Evolutionary conservation across 306 rosid species (phyloP), one percentile per base, ranked within the genome.

Genomic region (Castanopsis chinensis): DNA sequence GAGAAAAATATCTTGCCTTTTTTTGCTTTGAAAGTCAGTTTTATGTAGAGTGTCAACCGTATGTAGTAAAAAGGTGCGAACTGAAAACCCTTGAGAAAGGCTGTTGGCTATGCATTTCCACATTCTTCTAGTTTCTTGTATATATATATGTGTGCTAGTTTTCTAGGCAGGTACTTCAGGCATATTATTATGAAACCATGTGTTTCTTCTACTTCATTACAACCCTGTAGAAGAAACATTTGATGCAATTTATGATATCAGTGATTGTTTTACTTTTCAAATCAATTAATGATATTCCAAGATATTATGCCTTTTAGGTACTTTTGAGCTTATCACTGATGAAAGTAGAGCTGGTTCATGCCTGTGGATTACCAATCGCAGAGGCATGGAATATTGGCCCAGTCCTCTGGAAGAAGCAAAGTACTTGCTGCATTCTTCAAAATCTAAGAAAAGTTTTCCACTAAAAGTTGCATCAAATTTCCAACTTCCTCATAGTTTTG

Each of bases 301-400:
- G 74, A 78, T 84, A 49, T 71, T 65, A 54, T 80, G 80, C 76
- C 64, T 79, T 73, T 81, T 74, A 94, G 99, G 99, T 85, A 82
- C 97, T 54, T 92, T 95, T 78, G 94, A 92, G 87, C 92, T 95
- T 63, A 91, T 95, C 81, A 89, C 68, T 56, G 92, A 95, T 83
- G 98, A 91, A 80, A 90, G 86, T 77, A 92, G 90, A 90, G 99
- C 98, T 73, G 99, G 98, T 76, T 82, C 90, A 30, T 95, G 99
- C 87, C 87, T 92, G 27, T 92, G 99, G 99, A 91, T 92, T 81
- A 89, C 99, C 60, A 91, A 87, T 76, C 99, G 99, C 35, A 90
- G 92, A 74, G 99, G 99, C 80, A 76, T 90, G 73, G 93, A 95
- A 86, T 95, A 95, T 87, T 95, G 98, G 99, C 99, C 99, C 20